Conservation (phyloP, 768 basidiomycete species). For the Termitomyces titanicus region DNA sequence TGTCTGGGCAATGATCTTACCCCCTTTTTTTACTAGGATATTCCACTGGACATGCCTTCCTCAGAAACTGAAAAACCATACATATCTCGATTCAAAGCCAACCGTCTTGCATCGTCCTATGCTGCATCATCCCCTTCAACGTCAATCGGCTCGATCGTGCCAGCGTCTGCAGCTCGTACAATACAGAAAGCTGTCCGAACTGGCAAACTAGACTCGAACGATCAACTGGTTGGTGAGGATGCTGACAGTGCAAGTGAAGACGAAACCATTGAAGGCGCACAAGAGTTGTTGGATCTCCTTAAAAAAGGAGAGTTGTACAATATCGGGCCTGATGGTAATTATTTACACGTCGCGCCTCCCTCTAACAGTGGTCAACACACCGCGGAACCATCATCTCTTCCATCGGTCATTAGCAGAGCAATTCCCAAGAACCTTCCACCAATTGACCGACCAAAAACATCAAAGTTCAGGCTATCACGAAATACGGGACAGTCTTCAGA, state of each 20-base stretch:
- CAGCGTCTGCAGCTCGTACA: constrained; percentile 42
- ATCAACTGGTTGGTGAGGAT: constrained; percentile 47
- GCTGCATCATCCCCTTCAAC: constrained; percentile 32
- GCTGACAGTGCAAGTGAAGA: constrained; percentile 56
- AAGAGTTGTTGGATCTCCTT: constrained; percentile 50
- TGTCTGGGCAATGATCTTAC: neutral
- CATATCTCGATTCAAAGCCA: constrained; percentile 66
- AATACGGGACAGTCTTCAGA: constrained; percentile 23
- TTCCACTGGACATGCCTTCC: constrained; percentile 39
- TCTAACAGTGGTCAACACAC: neutral
- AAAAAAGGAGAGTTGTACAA: constrained; percentile 51
- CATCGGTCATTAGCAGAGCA: constrained; percentile 5
- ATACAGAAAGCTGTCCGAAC: constrained; percentile 49
- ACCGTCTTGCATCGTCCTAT: constrained; percentile 47
- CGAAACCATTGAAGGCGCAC: constrained; percentile 43
- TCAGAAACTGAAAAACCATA: constrained; percentile 41
- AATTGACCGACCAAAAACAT: constrained; percentile 35
- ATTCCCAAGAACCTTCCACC: constrained; percentile 20
- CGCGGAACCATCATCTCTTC: neutral
- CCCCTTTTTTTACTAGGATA: constrained; percentile 27
- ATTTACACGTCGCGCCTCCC: constrained; percentile 21
- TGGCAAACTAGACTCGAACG: constrained; percentile 51
- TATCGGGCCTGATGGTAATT: constrained; percentile 42
- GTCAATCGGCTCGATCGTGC: constrained; percentile 40
- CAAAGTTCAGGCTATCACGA: constrained; percentile 48